Conservation (phyloP, 2,329 filamentous ascomycete species). For the Catunica adiposa region DNA sequence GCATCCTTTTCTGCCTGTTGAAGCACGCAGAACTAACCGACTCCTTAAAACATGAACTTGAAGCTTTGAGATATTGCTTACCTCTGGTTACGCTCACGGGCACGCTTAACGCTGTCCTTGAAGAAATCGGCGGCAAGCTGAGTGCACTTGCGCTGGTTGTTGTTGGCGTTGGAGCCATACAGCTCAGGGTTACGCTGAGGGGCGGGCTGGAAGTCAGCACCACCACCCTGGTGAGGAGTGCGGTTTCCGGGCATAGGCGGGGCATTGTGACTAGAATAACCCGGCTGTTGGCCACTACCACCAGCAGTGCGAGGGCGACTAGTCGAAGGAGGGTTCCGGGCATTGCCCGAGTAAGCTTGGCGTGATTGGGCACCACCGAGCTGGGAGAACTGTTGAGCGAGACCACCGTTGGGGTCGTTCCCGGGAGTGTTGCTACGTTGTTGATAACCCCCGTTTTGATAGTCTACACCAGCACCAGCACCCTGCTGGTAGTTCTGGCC, state of each 20-base stretch:
- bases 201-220: conserved; percentile 58
- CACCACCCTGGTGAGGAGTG: conserved; percentile 28
- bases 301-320: conserved; percentile 77
- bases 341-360: conserved; percentile 46
- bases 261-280: conserved; percentile 47
- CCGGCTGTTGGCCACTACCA: conserved; percentile 42
- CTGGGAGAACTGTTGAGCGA: conserved; percentile 92
- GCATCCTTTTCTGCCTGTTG: background rate
- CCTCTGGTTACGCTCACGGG: conserved; percentile 88
- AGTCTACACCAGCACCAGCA: conserved; percentile 27
- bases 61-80: conserved; percentile 26
- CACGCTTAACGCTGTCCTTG: conserved; percentile 94
- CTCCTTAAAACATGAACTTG: no score
- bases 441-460: conserved; percentile 31
- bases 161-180: conserved; percentile 46
- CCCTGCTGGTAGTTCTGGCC: conserved; percentile 23
- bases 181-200: conserved; percentile 80
- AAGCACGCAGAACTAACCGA: background rate
- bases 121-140: conserved; percentile 78
- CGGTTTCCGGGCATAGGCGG: conserved; percentile 48
- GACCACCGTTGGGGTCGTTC: conserved; percentile 74
- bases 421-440: conserved; percentile 40
- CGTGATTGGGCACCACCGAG: conserved; percentile 56
- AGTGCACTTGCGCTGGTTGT: conserved; percentile 54
- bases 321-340: conserved; percentile 43